Conservation (phyloP, 306 rosid genomes). For the Vigna angularis region DNA sequence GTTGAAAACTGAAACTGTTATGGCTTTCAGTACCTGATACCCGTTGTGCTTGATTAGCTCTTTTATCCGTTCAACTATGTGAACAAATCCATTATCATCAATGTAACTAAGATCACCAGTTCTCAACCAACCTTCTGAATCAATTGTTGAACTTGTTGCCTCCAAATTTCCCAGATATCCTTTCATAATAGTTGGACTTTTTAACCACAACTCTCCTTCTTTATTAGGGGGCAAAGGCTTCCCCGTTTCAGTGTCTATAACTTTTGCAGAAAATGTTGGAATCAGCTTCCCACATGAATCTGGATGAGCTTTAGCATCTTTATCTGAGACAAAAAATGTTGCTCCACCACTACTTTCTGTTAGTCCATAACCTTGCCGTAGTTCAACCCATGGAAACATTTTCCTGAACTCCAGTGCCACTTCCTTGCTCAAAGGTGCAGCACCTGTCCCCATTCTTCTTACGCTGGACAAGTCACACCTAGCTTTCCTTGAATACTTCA, state of each 20-base stretch:
- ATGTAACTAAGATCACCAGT: conserved; percentile 89
- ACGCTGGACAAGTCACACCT: conserved; percentile 63
- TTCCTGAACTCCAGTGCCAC: conserved; percentile 61
- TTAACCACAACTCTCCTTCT: conserved; percentile 87
- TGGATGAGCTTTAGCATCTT: conserved; percentile 58
- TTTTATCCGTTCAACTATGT: conserved; percentile 77
- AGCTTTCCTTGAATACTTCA: conserved; percentile 57
- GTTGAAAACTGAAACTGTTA: conserved; percentile 32
- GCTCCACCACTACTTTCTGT: conserved; percentile 77
- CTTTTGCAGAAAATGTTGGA: conserved; percentile 72
- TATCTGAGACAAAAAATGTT: conserved; percentile 52
- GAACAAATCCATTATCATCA: conserved; percentile 72
- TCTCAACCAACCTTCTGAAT: conserved; percentile 74
- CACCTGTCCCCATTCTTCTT: conserved; percentile 76
- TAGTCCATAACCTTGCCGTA: conserved; percentile 85
- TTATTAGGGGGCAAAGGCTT: conserved; percentile 65
- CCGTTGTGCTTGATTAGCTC: conserved; percentile 95
- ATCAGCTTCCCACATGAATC: conserved; percentile 67
- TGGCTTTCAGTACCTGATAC: conserved; percentile 67
- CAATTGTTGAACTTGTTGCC: conserved; percentile 70
- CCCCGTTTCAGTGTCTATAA: conserved; percentile 67
- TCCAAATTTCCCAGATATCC: conserved; percentile 75
- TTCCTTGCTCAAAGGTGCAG: conserved; percentile 88
- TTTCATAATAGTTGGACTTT: conserved; percentile 78
- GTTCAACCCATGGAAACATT: conserved; percentile 86